These are phyloP conservation scores for Gaeumannomyces sp. DNA, from an alignment of 2,329 filamentous ascomycete species.

Conservation along the genomic window DNA sequence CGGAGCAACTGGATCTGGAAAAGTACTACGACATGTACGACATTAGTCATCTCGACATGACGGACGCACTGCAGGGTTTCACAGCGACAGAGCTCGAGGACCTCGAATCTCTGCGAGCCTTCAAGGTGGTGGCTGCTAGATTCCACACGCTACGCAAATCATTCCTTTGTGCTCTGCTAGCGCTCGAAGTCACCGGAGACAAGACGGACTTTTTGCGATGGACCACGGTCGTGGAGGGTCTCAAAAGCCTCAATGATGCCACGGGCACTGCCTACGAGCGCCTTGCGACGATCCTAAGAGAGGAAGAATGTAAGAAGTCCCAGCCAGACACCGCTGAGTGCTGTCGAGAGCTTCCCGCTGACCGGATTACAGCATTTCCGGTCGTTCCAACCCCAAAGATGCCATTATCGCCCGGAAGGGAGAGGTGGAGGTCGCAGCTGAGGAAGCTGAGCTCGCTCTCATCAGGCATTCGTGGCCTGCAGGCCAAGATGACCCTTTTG, in stretches of 20 bases:
- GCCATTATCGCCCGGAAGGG: constrained; percentile 65
- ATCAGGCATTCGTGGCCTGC: constrained; percentile 81
- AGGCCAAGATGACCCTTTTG: constrained; percentile 89
- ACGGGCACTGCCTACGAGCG: constrained; percentile 58
- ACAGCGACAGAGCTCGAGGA: constrained; percentile 60
- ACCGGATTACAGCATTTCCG: constrained; percentile 39
- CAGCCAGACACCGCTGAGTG: not conserved
- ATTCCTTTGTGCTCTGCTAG: constrained; percentile 81
- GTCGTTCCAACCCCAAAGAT: constrained; percentile 50
- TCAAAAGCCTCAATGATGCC: constrained; percentile 57
- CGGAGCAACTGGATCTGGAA: constrained; percentile 76
- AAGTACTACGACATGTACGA: constrained; percentile 91
- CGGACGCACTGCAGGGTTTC: constrained; percentile 61
- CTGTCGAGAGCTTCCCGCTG: not conserved
- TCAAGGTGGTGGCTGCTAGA: constrained; percentile 76
- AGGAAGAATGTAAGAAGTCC: constrained; percentile 65
- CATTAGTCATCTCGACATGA: constrained; percentile 65
- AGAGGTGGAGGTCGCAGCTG: constrained; percentile 79
- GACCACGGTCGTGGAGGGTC: constrained; percentile 69
- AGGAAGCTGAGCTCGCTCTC: constrained; percentile 84
- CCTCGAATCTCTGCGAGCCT: constrained; percentile 65
- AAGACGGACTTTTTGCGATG: constrained; percentile 72
- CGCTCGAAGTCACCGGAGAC: constrained; percentile 75
- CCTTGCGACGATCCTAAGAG: constrained; percentile 63
- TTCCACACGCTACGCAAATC: constrained; percentile 77